Base-by-base conservation (phyloP, 2,329 filamentous ascomycete genomes). In the Xylariaceae sp. region DNA sequence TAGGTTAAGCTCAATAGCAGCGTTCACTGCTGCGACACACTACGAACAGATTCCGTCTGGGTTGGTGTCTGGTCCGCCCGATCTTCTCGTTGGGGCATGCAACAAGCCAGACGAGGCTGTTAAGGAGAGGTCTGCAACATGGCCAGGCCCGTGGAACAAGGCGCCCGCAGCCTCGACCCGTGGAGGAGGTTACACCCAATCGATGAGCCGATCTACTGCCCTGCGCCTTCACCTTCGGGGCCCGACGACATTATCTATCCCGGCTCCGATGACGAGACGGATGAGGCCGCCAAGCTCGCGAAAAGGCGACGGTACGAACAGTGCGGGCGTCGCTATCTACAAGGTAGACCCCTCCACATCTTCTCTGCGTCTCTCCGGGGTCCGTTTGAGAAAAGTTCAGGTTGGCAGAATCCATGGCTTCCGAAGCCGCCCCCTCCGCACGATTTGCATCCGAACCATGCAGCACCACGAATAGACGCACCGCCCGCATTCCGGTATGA, bases 351-450 rank as follows among this genome's bases (percentile, higher is more conserved):
- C 1, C 79, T 87, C 0, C 68, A 81, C 23, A 76, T 92, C 2
- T 70, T 86, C 2, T 87, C 88, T 10, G 82, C 87, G 5, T 72
- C 74, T 4, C 74, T 90, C 2, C 78, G 74, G 60, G 88, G 87
- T 0, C 88, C 87, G 0, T 88, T 89, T 64, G 77, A 80, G 50
- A 70, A 67, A 57, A 68, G 73, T 47, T 75, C 72, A 1, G 78
- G 78, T 18, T 84, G 81, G 81, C 66, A 70, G 37, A 82, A 83
- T 62, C 82, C 82, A 11, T 84, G 82, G 82, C 68, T 71, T 48
- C 74, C 76, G 48, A 70, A 64, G 55, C 53, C 30, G 15, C 42
- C 53, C 35, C 55, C 61, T 37, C 53, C 56, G 37, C 17, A 47
- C 44, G 48, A 45, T 34, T 53, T 59, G 15, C n/a, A n/a, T 49